Conservation (phyloP, 305 asterid species). For the Euphrasia arctica region DNA sequence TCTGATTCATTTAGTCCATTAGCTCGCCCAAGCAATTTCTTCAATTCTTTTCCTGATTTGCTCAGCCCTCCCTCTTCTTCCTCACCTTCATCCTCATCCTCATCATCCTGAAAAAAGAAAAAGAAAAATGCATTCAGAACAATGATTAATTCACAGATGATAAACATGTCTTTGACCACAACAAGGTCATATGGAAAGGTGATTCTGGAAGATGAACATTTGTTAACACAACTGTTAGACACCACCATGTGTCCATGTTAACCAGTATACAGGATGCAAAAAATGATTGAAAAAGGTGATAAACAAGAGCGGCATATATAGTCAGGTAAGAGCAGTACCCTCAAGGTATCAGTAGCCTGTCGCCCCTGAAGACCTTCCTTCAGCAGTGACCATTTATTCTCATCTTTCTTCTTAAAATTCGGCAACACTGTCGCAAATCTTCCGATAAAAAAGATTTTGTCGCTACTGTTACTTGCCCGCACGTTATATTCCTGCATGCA, state of each 20-base stretch:
- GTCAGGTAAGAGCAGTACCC: constrained; percentile 48
- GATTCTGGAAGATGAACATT: constrained; percentile 10
- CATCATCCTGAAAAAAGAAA: constrained; percentile 68
- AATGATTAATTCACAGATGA: constrained; percentile 8
- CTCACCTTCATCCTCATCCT: constrained; percentile 81
- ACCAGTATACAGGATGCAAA: constrained; percentile 14
- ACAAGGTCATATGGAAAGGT: constrained; percentile 18
- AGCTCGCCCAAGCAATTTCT: constrained; percentile 84
- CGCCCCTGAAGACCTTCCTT: constrained; percentile 97
- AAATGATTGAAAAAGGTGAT: constrained; percentile 2
- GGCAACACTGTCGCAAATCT: constrained; percentile 90
- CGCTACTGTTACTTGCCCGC: constrained; percentile 66
- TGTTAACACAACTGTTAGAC: background rate
- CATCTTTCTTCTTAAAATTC: constrained; percentile 75
- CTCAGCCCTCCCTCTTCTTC: constrained; percentile 84
- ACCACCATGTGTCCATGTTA: background rate
- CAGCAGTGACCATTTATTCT: constrained; percentile 88
- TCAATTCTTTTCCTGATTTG: constrained; percentile 96
- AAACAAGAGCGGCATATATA: constrained; percentile 11
- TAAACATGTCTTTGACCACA: constrained; percentile 19
- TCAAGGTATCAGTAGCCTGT: constrained; percentile 76
- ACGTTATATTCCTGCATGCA: constrained; percentile 76
- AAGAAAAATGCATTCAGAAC: constrained; percentile 2
- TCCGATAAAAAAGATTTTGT: constrained; percentile 84
- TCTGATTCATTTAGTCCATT: constrained; percentile 89